Evolutionary conservation across 2,329 filamentous ascomycete species (phyloP), one percentile per base, ranked within the genome.

Genomic region (Microcyclosporella mali): DNA sequence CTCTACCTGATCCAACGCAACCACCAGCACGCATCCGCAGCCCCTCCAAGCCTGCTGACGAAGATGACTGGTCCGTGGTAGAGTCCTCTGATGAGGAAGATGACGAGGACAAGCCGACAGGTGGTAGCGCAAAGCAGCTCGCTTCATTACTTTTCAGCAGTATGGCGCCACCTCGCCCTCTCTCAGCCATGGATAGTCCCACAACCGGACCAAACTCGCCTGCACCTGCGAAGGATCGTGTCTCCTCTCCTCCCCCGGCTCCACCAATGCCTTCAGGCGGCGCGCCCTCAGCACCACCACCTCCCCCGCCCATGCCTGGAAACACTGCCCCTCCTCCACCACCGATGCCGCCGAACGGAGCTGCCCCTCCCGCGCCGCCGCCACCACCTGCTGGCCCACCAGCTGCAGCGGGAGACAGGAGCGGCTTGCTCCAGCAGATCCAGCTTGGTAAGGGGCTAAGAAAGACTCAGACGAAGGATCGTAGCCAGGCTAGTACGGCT

Each of bases 111-210:
- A 49, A 55, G 43, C 82, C 86, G 14, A 85, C 85, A 38, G 87
- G 87, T 41, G 82, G 84, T 46, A 88, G 81, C 55, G 92, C 92
- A 37, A 92, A 94, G 47, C 87, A 95, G 56, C 78, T 98, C 29
- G 92, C 92, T 12, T 94, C 87, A 6, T 92, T 95, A 47, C 75
- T 98, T 15, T 98, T 98, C 63, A 90, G 92, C 46, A 95, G 89
- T 39, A 97, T 98, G 89, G 90, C 79, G 8, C 90, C 92, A 30
- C 90, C 92, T 11, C 81, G 90, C 39, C 89, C 90, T 21, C 69
- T 95, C 33, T 94, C 87, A 15, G 84, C 88, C 6, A 81, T 86
- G 64, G 88, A 85, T 41, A 81, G 85, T 52, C 47, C 47, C 3
- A 39, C 41, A 59, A 53, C 61, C 6, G 65, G 63, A 16, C 57